Conservation (phyloP, 2,329 filamentous ascomycete genomes). For the Blastomyces parvus region DNA sequence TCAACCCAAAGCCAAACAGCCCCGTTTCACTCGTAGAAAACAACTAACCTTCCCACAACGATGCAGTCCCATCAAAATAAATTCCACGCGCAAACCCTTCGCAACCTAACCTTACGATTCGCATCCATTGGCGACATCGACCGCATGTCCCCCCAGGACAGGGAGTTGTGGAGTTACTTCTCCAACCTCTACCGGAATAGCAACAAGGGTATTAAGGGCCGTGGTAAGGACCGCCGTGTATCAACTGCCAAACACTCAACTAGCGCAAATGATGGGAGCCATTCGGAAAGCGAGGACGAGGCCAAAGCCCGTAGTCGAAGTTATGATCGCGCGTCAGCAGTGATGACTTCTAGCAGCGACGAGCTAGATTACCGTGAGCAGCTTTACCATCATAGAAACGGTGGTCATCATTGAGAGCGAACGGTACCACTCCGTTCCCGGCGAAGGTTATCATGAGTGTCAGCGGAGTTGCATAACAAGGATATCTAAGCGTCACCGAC, state of each 20-base stretch:
- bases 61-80: conserved; percentile 80
- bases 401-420: not conserved
- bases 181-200: conserved; percentile 86
- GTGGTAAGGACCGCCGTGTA: conserved; percentile 64
- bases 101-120: conserved; percentile 61
- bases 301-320: conserved; percentile 4
- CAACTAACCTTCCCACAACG: conserved; percentile 12
- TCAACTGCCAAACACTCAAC: conserved; percentile 17
- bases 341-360: conserved; percentile 16
- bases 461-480: not conserved
- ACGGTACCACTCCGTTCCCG: not conserved
- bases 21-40: not conserved
- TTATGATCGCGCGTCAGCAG: conserved; percentile 11
- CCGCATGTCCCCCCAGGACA: conserved; percentile 57
- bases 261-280: conserved; percentile 2
- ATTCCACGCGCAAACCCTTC: conserved; percentile 70
- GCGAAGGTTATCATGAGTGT: not conserved
- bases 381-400: conserved; percentile 11
- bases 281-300: conserved; percentile 8
- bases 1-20: not conserved
- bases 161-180: conserved; percentile 76
- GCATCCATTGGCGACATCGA: conserved; percentile 53
- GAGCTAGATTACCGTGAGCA: conserved; percentile 17
- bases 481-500: too few relatives aligned
- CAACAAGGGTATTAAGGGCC: conserved; percentile 96